Evolutionary conservation across 176 grass and related monocot genomes (phyloP).

Genomic region (Luzula sylvatica): DNA sequence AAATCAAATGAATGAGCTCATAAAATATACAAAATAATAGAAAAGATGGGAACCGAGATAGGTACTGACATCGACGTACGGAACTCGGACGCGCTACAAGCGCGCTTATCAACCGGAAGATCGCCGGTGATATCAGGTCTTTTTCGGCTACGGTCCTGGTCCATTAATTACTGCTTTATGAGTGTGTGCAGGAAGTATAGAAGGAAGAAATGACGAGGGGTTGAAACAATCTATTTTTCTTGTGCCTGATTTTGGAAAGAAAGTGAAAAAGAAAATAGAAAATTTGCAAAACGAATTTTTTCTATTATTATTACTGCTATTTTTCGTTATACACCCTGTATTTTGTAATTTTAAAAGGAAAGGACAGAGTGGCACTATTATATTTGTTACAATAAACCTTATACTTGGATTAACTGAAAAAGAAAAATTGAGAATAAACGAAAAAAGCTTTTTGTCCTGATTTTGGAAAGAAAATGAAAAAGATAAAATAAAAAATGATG

Average conservation of each 20-base stretch:
- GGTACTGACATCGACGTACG: constrained; percentile 6
- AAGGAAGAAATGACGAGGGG: not conserved
- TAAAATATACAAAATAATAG: too few relatives aligned
- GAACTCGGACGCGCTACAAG: constrained; percentile 47
- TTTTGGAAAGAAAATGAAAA: too few relatives aligned
- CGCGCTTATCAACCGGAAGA: constrained; percentile 72
- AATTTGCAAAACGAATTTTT: not conserved
- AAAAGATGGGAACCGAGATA: not conserved
- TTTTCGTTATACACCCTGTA: constrained; percentile 2
- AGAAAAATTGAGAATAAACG: too few relatives aligned
- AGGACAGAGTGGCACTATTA: too few relatives aligned
- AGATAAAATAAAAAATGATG: too few relatives aligned
- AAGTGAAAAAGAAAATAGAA: not conserved
- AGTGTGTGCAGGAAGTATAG: constrained; percentile 1
- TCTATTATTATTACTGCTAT: not conserved
- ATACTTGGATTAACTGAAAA: too few relatives aligned
- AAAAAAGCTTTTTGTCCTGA: too few relatives aligned
- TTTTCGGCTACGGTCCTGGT: constrained; percentile 93
- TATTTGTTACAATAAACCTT: too few relatives aligned
- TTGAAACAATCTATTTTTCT: not conserved
- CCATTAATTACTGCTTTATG: constrained; percentile 26
- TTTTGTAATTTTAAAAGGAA: too few relatives aligned
- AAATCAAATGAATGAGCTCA: too few relatives aligned
- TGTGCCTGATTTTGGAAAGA: constrained; percentile 19
- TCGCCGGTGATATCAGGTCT: constrained; percentile 46